Evolutionary conservation across 2,329 filamentous ascomycete species (phyloP), one percentile per base, ranked within the genome.

Genomic region (Ceratocystis albifundus): DNA sequence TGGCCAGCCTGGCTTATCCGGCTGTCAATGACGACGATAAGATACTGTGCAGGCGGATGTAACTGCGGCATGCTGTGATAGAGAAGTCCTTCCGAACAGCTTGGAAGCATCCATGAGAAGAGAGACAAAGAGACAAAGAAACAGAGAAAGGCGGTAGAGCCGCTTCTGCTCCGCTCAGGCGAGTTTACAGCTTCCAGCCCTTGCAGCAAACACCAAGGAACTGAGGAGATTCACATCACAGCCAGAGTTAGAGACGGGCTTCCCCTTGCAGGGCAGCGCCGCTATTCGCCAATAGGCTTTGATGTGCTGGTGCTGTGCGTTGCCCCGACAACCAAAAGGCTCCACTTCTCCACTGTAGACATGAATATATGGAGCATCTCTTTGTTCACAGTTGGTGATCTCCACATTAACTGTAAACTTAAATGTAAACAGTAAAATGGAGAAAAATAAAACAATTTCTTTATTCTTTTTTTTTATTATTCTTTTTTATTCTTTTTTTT

Each of bases 381-480:
- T 36, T 59, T 59, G 55, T n/a, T 53, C 17, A 7, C 1, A 8
- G 48, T 32, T n/a, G 28, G 10, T 20, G 3, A 4, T 32, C 55
- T 8, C 25, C 55, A 59, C 55, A 59, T 36, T 59, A 30, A 59
- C 20, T 59, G 28, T n/a, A 59, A 59, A 53, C 48, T 22, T 28
- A 15, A 28, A 10, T 28, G 28, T 59, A 59, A 59, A 59, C 28
- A 59, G 28, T 30, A 59, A 30, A 59, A 59, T n/a, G 5, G 5
- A 36, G 30, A 59, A 59, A 57, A 59, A 59, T 59, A 59, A 32
- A 28, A 59, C 10, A 59, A n/a, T 8, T n/a, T 32, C 17, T 59
- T 59, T 59, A 59, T 36, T 59, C 15, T 20, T 59, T 25, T 20
- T 59, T 1, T 12, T 30, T 28, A n/a, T 30, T 28, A 25, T 28